Percentiles rank a stretch among this genome's conserved stretches.
Conservation (phyloP, 768 basidiomycete species). For the Tubosaeta brunneosetosa region DNA sequence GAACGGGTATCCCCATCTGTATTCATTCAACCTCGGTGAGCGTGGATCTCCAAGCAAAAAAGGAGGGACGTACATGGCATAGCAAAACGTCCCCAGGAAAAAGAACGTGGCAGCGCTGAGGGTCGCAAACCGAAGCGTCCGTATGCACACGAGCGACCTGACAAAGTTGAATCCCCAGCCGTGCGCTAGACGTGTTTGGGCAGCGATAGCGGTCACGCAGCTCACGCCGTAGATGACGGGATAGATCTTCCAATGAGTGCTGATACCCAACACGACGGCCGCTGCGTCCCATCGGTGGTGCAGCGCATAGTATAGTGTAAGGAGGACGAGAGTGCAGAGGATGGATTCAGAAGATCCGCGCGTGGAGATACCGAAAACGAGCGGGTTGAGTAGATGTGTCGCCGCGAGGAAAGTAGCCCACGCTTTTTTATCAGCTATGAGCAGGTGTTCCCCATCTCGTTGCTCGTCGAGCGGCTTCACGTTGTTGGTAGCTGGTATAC, state of each 20-base stretch:
- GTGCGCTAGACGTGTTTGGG: constrained; percentile 14
- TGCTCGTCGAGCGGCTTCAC: constrained; percentile 4
- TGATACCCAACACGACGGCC: constrained; percentile 71
- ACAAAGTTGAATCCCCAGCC: constrained; percentile 27
- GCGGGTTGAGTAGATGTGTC: constrained; percentile 85
- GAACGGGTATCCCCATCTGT: constrained; percentile 93
- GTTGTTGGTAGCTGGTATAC: not conserved
- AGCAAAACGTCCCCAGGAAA: constrained; percentile 58
- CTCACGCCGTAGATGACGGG: constrained; percentile 88
- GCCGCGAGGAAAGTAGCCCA: constrained; percentile 57
- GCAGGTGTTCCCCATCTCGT: not conserved
- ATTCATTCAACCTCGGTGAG: not conserved
- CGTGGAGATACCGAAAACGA: constrained; percentile 94
- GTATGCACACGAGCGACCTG: constrained; percentile 41
- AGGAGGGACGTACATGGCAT: constrained; percentile 59
- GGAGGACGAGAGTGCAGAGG: constrained; percentile 73
- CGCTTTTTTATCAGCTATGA: not conserved
- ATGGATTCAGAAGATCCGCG: constrained; percentile 93
- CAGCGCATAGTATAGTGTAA: constrained; percentile 58
- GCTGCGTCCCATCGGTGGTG: constrained; percentile 57
- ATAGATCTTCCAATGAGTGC: constrained; percentile 97
- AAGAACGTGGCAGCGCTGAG: constrained; percentile 68
- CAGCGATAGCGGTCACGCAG: constrained; percentile 42
- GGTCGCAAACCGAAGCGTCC: constrained; percentile 59
- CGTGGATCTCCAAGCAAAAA: not conserved